Evolutionary conservation across 495 filamentous ascomycete genomes (phyloP).

Genomic region (Penicillium alfredii): DNA sequence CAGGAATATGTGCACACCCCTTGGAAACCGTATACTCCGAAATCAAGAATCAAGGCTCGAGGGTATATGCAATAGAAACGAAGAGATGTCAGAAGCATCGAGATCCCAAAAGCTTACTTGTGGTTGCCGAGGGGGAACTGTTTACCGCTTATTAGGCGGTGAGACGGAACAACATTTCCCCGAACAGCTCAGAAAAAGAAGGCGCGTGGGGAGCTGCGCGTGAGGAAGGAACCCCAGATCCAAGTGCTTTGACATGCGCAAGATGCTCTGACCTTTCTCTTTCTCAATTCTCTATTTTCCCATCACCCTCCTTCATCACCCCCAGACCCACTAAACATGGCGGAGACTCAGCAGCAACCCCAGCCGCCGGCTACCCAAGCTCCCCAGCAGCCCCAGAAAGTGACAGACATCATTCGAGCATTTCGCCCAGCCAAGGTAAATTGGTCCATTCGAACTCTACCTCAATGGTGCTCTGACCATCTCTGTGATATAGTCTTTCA

Average conservation of each 20-base stretch:
- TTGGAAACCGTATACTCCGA: too few species aligned
- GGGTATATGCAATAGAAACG: too few species aligned
- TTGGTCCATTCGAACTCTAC: not conserved
- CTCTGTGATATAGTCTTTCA: constrained; percentile 27
- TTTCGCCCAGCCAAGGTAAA: constrained; percentile 45
- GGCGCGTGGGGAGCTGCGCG: constrained; percentile 17
- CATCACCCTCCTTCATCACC: not conserved
- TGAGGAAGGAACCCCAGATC: constrained; percentile 7
- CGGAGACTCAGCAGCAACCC: constrained; percentile 24
- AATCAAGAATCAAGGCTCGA: too few species aligned
- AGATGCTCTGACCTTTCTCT: not conserved
- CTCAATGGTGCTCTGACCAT: constrained; percentile 10
- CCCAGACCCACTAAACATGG: constrained; percentile 19
- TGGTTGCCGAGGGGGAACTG: constrained; percentile 18
- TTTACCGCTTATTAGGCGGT: constrained; percentile 15
- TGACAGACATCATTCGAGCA: constrained; percentile 42
- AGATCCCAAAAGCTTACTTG: constrained; percentile 24
- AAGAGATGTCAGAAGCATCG: constrained; percentile 10
- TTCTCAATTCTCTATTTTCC: constrained; percentile 1
- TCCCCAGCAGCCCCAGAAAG: constrained; percentile 34
- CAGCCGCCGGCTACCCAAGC: constrained; percentile 21
- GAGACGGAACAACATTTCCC: constrained; percentile 5
- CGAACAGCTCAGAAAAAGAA: constrained; percentile 14
- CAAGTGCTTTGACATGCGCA: too few species aligned
- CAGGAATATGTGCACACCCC: not conserved